These are phyloP conservation scores for Dipteronia sinensis DNA, from an alignment of 345 rosid species.

Conservation along the genomic window DNA sequence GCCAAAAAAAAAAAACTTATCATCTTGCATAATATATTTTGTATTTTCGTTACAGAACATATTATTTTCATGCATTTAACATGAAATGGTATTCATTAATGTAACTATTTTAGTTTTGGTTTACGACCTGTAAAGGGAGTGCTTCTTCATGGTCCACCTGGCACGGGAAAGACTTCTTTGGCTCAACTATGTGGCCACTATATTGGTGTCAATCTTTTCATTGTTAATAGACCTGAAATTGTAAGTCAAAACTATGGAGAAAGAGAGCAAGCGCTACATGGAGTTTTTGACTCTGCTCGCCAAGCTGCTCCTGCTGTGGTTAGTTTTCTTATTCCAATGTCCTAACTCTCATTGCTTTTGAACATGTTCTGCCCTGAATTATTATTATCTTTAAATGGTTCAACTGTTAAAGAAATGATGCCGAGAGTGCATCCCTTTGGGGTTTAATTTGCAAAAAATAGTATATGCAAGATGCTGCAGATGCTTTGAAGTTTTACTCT, in stretches of 20 bases:
- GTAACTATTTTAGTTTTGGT: slow-evolving; percentile 65
- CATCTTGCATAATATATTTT: neutral
- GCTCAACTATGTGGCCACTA: slow-evolving; percentile 61
- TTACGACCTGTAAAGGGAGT: slow-evolving; percentile 85
- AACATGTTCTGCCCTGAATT: no score
- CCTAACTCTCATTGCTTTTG: slow-evolving; percentile 8
- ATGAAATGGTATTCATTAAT: slow-evolving; percentile 31
- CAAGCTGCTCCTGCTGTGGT: slow-evolving; percentile 83
- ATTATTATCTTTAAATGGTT: no score
- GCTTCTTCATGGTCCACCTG: slow-evolving; percentile 92
- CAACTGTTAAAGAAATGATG: no score
- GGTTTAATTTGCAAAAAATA: no score
- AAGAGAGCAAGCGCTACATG: slow-evolving; percentile 77
- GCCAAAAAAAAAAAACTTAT: neutral
- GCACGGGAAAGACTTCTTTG: slow-evolving; percentile 92
- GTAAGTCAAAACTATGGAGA: no score
- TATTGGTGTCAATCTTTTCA: slow-evolving; percentile 65
- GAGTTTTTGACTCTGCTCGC: slow-evolving; percentile 73
- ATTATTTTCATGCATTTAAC: slow-evolving; percentile 3
- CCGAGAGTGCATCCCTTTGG: no score
- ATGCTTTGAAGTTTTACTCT: no score
- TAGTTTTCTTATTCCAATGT: slow-evolving; percentile 28
- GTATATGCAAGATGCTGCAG: no score
- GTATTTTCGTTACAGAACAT: neutral
- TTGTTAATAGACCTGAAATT: slow-evolving; percentile 77